Percentiles rank a stretch among this genome's conserved stretches.
phyloP scores from a whole-genome alignment of 768 basidiomycete genomes.

The Mrakia blollopis region DNA sequence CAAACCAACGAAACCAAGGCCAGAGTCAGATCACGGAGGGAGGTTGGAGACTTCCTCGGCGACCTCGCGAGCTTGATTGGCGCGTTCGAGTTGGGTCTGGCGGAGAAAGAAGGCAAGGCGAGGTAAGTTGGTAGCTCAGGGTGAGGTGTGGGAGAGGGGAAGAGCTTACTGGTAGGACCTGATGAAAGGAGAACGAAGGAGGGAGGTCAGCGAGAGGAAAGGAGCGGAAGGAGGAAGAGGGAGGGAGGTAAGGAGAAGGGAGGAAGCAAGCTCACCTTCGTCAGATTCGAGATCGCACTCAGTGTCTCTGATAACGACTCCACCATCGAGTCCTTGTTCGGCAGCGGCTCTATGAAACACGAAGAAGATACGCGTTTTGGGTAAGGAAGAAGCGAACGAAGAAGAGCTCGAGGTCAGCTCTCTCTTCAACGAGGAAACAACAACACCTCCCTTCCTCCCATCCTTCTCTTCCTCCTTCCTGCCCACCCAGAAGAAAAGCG shows the following conservation, averaged over 20 bases:
- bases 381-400: background rate
- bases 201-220: background rate
- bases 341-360: background rate
- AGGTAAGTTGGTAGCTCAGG: background rate
- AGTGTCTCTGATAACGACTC: slow-evolving; percentile 5
- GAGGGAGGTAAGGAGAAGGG: background rate
- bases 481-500: background rate
- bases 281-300: slow-evolving; percentile 11
- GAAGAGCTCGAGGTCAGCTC: background rate
- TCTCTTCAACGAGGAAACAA: background rate
- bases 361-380: background rate
- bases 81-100: slow-evolving; percentile 24
- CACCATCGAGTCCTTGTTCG: slow-evolving; percentile 15
- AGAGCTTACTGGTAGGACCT: background rate
- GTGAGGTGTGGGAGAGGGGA: background rate
- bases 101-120: background rate
- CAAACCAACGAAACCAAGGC: background rate
- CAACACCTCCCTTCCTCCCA: background rate
- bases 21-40: background rate
- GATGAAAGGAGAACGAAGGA: background rate
- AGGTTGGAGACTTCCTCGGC: slow-evolving; percentile 6
- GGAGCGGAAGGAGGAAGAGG: background rate
- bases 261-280: background rate
- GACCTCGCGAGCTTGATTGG: slow-evolving; percentile 14
- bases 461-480: background rate